phyloP scores from a whole-genome alignment of 306 rosid genomes.

The Delonix regia region DNA sequence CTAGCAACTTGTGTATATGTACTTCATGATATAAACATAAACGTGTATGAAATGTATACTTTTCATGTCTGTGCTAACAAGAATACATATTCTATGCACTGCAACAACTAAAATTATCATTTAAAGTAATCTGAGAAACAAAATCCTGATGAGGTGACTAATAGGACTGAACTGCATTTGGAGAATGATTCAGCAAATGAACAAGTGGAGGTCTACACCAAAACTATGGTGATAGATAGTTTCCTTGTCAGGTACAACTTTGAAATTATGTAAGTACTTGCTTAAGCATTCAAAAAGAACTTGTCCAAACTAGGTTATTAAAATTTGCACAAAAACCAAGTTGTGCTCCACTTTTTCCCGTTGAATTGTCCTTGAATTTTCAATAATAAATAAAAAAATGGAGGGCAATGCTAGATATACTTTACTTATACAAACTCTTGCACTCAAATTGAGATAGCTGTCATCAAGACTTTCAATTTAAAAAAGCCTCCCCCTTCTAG shows the following conservation, averaged over 20 bases:
- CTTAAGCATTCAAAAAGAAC: conserved; percentile 27
- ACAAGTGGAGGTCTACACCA: conserved; percentile 18
- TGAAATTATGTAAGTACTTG: conserved; percentile 4
- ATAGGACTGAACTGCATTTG: conserved; percentile 3
- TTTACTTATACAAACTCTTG: neutral
- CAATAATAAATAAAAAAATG: neutral
- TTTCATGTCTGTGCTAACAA: neutral
- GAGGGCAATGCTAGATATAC: conserved; percentile 1
- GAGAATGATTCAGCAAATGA: conserved; percentile 27
- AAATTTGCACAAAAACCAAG: conserved; percentile 3
- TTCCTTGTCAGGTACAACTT: conserved; percentile 1
- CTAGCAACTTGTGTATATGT: conserved; percentile 9
- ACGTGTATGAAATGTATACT: neutral
- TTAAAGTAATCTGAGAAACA: conserved; percentile 4
- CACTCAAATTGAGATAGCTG: neutral
- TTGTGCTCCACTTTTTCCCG: conserved; percentile 1
- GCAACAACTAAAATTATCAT: conserved; percentile 13
- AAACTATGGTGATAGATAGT: conserved; percentile 11
- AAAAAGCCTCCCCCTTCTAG: conserved; percentile 4
- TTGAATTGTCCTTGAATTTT: neutral
- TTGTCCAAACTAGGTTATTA: conserved; percentile 5
- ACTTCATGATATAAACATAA: neutral
- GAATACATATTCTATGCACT: conserved; percentile 21
- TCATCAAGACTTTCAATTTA: conserved; percentile 17
- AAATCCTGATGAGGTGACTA: conserved; percentile 18